phyloP scores from a whole-genome alignment of 352 stramenopile genomes.

The Pelagophyceae sp. region DNA sequence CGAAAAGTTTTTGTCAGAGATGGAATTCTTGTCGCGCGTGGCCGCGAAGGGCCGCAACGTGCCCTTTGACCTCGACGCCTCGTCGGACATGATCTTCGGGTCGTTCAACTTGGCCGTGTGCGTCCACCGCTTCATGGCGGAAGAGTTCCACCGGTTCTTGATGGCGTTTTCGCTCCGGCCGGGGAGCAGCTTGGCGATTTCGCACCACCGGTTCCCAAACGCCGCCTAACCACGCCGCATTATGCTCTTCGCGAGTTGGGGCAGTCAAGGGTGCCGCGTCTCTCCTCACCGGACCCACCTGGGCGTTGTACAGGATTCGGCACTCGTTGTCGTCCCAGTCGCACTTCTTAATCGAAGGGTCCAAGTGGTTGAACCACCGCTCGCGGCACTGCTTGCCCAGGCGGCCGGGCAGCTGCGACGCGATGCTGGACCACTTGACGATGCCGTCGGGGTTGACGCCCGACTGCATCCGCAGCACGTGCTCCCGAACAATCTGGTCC shows the following conservation, averaged over 20 bases:
- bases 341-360: constrained; percentile 80
- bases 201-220: constrained; percentile 38
- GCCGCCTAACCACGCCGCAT: no score
- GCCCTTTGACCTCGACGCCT: neutral
- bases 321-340: constrained; percentile 49
- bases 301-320: neutral
- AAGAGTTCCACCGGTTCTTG: constrained; percentile 88
- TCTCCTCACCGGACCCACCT: no score
- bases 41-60: neutral
- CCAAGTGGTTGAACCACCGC: constrained; percentile 77
- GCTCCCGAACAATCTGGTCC: constrained; percentile 64
- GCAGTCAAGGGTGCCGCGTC: no score
- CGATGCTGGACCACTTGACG: constrained; percentile 73
- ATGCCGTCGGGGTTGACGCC: constrained; percentile 37
- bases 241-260: no score
- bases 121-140: constrained; percentile 21
- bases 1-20: no score
- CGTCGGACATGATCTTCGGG: neutral
- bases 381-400: constrained; percentile 77
- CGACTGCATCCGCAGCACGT: constrained; percentile 43
- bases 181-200: constrained; percentile 88
- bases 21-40: neutral
- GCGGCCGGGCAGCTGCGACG: constrained; percentile 69
- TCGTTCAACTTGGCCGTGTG: neutral
- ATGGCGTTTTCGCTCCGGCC: constrained; percentile 90